Percentiles rank a stretch among this genome's conserved stretches.
These are phyloP conservation scores for Sicyos edulis DNA, from an alignment of 306 rosid genomes.

Conservation along the genomic window DNA sequence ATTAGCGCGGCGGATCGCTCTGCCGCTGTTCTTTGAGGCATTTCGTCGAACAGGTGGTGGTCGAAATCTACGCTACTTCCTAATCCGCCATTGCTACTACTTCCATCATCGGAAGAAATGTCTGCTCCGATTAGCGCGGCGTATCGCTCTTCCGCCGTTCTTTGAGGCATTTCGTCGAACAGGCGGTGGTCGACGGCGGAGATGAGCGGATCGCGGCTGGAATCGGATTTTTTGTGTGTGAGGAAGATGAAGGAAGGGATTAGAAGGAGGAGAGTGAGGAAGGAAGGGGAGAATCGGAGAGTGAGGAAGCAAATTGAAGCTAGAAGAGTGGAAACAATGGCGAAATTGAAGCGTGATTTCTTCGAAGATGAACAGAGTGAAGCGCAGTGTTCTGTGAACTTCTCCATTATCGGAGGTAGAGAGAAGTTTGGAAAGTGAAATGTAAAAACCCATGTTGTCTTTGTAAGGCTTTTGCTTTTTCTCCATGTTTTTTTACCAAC, in stretches of 20 bases:
- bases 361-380: conserved; percentile 23
- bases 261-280: conserved; percentile 33
- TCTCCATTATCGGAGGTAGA: conserved; percentile 33
- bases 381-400: conserved; percentile 25
- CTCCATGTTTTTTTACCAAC: conserved; percentile 2
- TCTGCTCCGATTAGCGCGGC: conserved; percentile 22
- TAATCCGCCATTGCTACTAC: conserved; percentile 26
- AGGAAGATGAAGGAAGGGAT: conserved; percentile 39
- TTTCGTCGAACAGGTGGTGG: conserved; percentile 16
- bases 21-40: conserved; percentile 3
- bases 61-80: conserved; percentile 33
- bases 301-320: conserved; percentile 28
- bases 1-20: conserved; percentile 20
- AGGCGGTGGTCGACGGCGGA: conserved; percentile 7
- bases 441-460: conserved; percentile 10
- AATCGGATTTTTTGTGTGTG: conserved; percentile 32
- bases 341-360: conserved; percentile 19
- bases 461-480: conserved; percentile 16
- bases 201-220: conserved; percentile 17
- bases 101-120: conserved; percentile 39
- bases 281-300: conserved; percentile 31
- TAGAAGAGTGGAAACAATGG: conserved; percentile 31
- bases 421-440: conserved; percentile 15
- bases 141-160: conserved; percentile 18
- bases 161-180: conserved; percentile 10